A percentile compares a stretch with the other conserved stretches of the same genome.
These are phyloP conservation scores for Martiniozyma asiatica DNA, from an alignment of 1,139 yeast genomes.

Conservation along the genomic window DNA sequence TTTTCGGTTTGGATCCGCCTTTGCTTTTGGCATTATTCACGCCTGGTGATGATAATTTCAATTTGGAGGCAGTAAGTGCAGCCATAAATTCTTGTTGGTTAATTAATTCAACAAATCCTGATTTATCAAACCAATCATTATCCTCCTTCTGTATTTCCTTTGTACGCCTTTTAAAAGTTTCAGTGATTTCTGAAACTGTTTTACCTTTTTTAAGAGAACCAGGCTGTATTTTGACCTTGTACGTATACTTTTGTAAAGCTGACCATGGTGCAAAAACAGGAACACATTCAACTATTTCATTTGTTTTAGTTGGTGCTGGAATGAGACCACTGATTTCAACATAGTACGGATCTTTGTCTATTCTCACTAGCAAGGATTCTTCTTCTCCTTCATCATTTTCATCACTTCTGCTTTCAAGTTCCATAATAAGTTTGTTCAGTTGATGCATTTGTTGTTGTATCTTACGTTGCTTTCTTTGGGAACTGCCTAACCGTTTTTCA, in stretches of 20 bases:
- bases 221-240: conserved; percentile 76
- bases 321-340: conserved; percentile 20
- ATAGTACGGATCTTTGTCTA: conserved; percentile 24
- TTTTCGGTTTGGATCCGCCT: conserved; percentile 10
- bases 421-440: conserved; percentile 22
- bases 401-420: conserved; percentile 22
- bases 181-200: conserved; percentile 57
- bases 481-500: too few relatives aligned
- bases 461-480: conserved; percentile 21
- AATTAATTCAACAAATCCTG: conserved; percentile 41
- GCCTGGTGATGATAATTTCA: conserved; percentile 32
- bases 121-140: conserved; percentile 63
- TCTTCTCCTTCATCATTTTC: conserved; percentile 19
- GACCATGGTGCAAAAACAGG: conserved; percentile 95
- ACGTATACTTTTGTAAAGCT: conserved; percentile 60
- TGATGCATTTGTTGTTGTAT: conserved; percentile 21
- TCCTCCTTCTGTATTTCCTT: conserved; percentile 26
- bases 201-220: conserved; percentile 88
- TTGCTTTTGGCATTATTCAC: conserved; percentile 14
- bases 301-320: conserved; percentile 32
- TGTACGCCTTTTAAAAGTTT: conserved; percentile 35
- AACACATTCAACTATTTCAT: conserved; percentile 44
- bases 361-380: too few relatives aligned
- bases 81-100: conserved; percentile 46
- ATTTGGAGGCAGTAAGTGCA: conserved; percentile 39